Percentiles rank a stretch among this genome's conserved stretches.
Evolutionary conservation across 352 stramenopile species (phyloP).

Genomic region (Phytophthora sp.): DNA sequence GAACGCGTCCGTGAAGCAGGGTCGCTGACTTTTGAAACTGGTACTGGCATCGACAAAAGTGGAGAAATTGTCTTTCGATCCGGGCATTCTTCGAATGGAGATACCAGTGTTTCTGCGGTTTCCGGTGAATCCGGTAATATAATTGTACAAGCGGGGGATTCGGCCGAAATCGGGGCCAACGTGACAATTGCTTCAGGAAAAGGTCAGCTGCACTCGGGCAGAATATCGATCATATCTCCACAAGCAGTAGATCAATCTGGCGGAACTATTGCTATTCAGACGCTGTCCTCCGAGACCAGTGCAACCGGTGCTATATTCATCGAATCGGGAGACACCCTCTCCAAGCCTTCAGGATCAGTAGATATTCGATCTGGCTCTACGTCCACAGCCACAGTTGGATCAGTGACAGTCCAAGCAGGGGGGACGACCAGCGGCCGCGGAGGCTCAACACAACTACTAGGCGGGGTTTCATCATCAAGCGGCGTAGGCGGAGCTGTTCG

Average conservation of each 20-base stretch:
- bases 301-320: slow-evolving; percentile 19
- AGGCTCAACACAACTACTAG: too few relatives aligned
- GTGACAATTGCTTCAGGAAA: slow-evolving; percentile 22
- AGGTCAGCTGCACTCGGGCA: slow-evolving; percentile 20
- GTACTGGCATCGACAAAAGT: slow-evolving; percentile 25
- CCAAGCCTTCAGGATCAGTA: slow-evolving; percentile 13
- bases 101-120: slow-evolving; percentile 9
- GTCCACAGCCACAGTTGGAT: slow-evolving; percentile 5
- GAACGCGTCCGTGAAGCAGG: slow-evolving; percentile 16
- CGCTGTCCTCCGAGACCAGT: slow-evolving; percentile 18
- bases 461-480: slow-evolving; percentile 8
- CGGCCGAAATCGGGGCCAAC: slow-evolving; percentile 20
- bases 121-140: slow-evolving; percentile 23
- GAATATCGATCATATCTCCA: slow-evolving; percentile 25
- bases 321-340: slow-evolving; percentile 15
- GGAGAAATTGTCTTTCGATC: slow-evolving; percentile 25
- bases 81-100: slow-evolving; percentile 3
- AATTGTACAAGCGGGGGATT: slow-evolving; percentile 25
- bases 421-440: not conserved
- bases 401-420: slow-evolving; percentile 13
- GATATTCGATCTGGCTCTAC: slow-evolving; percentile 23
- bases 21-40: slow-evolving; percentile 24
- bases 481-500: slow-evolving; percentile 3
- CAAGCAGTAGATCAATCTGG: slow-evolving; percentile 8
- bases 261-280: slow-evolving; percentile 25